Percentiles rank a stretch among this genome's conserved stretches.
These are phyloP conservation scores for Apocynum venetum DNA, from an alignment of 257 asterid species.

Conservation along the genomic window DNA sequence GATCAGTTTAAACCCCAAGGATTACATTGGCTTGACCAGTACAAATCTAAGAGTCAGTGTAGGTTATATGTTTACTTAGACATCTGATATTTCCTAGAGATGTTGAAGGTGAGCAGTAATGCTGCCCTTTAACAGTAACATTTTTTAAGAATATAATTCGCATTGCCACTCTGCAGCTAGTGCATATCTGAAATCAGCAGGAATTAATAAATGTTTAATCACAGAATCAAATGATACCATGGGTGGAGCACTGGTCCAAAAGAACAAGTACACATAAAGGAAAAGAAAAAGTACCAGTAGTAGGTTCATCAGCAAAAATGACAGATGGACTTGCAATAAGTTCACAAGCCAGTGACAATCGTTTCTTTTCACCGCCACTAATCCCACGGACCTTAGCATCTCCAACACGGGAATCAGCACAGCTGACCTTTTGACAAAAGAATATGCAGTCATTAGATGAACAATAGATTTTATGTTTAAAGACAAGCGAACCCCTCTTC, in stretches of 20 bases:
- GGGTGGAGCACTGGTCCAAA: background rate
- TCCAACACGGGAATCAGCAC: slow-evolving; percentile 96
- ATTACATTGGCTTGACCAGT: background rate
- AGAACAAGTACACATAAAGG: slow-evolving; percentile 13
- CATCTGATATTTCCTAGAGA: background rate
- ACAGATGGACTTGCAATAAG: slow-evolving; percentile 99
- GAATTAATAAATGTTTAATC: background rate
- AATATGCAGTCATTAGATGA: slow-evolving; percentile 18
- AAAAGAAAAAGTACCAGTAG: slow-evolving; percentile 56
- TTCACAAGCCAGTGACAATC: slow-evolving; percentile 90
- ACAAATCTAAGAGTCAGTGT: background rate
- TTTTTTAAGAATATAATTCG: background rate
- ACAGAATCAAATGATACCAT: slow-evolving; percentile 2
- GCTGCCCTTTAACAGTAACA: background rate
- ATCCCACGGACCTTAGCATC: slow-evolving; percentile 96
- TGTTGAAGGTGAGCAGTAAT: background rate
- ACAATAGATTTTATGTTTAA: background rate
- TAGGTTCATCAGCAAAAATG: slow-evolving; percentile 97
- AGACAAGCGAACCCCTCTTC: background rate
- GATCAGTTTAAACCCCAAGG: background rate
- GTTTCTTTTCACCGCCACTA: slow-evolving; percentile 98
- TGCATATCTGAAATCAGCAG: background rate
- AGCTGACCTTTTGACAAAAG: slow-evolving; percentile 54
- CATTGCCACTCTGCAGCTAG: background rate
- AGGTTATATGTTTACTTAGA: background rate